phyloP scores from a whole-genome alignment of 2,329 filamentous ascomycete genomes.

The Escovopsis sp. region DNA sequence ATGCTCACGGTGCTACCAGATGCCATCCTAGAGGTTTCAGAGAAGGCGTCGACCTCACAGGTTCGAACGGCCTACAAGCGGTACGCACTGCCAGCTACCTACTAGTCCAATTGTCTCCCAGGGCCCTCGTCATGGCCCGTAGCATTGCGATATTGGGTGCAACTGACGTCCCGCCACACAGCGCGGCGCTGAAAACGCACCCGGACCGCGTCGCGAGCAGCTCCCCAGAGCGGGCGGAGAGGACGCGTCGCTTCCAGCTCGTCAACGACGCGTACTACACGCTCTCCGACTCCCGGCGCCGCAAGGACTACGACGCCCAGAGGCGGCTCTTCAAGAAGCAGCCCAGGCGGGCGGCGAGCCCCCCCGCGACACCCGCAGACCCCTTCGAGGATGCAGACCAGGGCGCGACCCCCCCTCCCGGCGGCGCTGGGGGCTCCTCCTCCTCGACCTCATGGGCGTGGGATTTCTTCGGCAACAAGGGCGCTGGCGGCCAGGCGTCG shows the following conservation, averaged over 20 bases:
- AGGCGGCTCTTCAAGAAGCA: conserved; percentile 17
- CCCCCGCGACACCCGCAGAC: conserved; percentile 17
- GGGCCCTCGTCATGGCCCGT: too few relatives aligned
- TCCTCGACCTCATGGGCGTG: conserved; percentile 65
- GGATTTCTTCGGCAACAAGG: conserved; percentile 38
- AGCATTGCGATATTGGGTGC: too few relatives aligned
- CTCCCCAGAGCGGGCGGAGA: conserved; percentile 65
- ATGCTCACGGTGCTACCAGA: conserved; percentile 32
- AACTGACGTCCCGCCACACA: conserved; percentile 17
- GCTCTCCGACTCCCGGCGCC: conserved; percentile 62
- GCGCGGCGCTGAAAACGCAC: conserved; percentile 80
- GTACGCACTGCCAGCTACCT: conserved; percentile 24
- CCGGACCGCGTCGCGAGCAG: conserved; percentile 77
- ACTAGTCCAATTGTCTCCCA: too few relatives aligned
- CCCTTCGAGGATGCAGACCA: conserved; percentile 33
- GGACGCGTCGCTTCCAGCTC: conserved; percentile 80
- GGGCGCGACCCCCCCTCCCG: conserved; percentile 7
- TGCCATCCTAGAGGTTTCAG: conserved; percentile 56
- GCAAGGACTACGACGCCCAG: conserved; percentile 73
- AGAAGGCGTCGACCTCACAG: conserved; percentile 65
- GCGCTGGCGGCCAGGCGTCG: conserved; percentile 19
- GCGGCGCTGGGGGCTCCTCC: conserved; percentile 8
- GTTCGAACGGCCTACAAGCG: conserved; percentile 92
- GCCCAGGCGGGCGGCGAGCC: not conserved
- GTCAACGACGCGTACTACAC: conserved; percentile 92